Evolutionary conservation across 2,329 filamentous ascomycete species (phyloP).

Genomic region (Arthroderma sp.): DNA sequence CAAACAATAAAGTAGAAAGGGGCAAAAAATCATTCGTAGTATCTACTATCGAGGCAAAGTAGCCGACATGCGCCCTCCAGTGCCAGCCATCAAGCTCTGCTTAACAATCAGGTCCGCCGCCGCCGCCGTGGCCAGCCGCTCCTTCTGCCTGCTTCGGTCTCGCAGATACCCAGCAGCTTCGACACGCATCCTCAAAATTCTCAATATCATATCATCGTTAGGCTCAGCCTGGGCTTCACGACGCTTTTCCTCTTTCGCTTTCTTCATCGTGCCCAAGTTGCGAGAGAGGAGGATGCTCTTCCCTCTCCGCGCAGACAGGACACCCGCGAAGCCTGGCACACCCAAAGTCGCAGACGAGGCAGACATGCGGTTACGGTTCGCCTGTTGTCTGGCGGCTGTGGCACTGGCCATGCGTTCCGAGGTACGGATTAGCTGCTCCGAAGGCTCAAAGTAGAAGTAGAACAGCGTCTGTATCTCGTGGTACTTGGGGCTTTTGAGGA

Average conservation of each 20-base stretch:
- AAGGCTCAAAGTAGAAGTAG: slow-evolving; percentile 96
- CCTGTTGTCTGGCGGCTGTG: slow-evolving; percentile 65
- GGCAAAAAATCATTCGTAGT: neutral
- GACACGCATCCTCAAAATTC: slow-evolving; percentile 87
- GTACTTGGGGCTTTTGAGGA: slow-evolving; percentile 95
- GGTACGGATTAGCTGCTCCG: slow-evolving; percentile 82
- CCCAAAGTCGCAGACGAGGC: slow-evolving; percentile 46
- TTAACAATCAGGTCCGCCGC: slow-evolving; percentile 90
- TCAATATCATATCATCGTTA: slow-evolving; percentile 93
- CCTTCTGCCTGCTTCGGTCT: slow-evolving; percentile 85
- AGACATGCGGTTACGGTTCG: slow-evolving; percentile 54
- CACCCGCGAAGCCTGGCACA: slow-evolving; percentile 29
- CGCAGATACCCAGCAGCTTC: slow-evolving; percentile 80
- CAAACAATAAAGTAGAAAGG: neutral
- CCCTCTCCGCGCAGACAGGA: slow-evolving; percentile 39
- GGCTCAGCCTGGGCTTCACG: slow-evolving; percentile 93
- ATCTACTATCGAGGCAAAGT: slow-evolving; percentile 18
- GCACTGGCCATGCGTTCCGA: slow-evolving; percentile 91
- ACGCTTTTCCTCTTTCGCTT: slow-evolving; percentile 89
- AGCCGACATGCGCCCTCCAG: slow-evolving; percentile 42
- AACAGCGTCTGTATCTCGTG: slow-evolving; percentile 92
- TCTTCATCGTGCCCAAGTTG: slow-evolving; percentile 90
- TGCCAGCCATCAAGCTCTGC: slow-evolving; percentile 63
- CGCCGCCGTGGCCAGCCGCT: slow-evolving; percentile 76
- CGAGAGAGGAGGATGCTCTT: slow-evolving; percentile 82